Percentiles rank a stretch among this genome's conserved stretches.
Evolutionary conservation across 768 basidiomycete species (phyloP).

Genomic region (Asterophora lycoperdoides): DNA sequence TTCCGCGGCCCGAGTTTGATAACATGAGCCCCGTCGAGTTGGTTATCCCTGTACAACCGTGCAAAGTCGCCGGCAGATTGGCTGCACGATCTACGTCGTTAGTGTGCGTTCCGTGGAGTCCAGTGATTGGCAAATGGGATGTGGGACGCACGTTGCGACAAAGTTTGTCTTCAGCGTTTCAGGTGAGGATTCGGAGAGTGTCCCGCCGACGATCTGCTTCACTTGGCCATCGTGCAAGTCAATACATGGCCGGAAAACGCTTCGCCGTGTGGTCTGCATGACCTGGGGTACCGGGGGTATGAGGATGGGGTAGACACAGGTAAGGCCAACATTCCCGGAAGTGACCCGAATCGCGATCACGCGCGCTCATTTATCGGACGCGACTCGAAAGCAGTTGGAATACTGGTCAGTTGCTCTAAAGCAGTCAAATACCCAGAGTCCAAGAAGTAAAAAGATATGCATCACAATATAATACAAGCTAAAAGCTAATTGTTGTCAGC

Average conservation of each 20-base stretch:
- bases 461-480: too few species aligned
- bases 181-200: constrained; percentile 67
- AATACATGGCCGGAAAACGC: constrained; percentile 87
- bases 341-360: not conserved
- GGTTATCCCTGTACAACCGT: constrained; percentile 62
- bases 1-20: constrained; percentile 94
- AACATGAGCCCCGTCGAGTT: constrained; percentile 84
- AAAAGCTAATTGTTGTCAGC: too few species aligned
- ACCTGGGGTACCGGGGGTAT: not conserved
- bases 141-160: constrained; percentile 65
- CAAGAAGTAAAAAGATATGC: too few species aligned
- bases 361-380: not conserved
- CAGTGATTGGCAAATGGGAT: too few species aligned
- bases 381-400: too few species aligned
- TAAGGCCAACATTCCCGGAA: not conserved
- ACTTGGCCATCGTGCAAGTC: constrained; percentile 95
- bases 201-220: constrained; percentile 97
- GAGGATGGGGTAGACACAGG: not conserved
- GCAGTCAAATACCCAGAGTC: too few species aligned
- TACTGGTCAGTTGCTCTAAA: too few species aligned
- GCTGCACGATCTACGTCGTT: constrained; percentile 34
- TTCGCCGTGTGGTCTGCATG: constrained; percentile 38
- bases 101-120: too few species aligned
- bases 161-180: constrained; percentile 80
- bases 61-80: constrained; percentile 80